A percentile compares a stretch with the other conserved stretches of the same genome.
Conservation (phyloP, 768 basidiomycete species). For the Collybia sp. region DNA sequence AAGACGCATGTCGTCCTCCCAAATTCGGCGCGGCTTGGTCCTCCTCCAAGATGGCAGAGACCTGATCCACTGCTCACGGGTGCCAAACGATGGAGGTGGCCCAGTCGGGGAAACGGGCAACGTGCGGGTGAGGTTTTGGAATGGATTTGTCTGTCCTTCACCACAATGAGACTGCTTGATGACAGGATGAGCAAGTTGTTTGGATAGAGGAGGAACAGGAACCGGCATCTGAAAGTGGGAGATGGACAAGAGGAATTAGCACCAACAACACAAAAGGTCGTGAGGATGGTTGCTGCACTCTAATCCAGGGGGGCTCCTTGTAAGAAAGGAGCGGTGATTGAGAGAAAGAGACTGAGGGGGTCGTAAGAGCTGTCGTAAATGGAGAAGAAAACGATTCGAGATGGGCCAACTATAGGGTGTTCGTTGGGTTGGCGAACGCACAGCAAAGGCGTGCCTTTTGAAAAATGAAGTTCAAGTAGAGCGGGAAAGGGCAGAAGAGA, state of each 20-base stretch:
- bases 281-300: constrained; percentile 36
- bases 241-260: constrained; percentile 32
- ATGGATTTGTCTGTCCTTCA: constrained; percentile 37
- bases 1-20: constrained; percentile 47
- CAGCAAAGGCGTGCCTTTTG: constrained; percentile 95
- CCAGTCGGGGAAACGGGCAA: constrained; percentile 57
- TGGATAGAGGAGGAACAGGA: constrained; percentile 64
- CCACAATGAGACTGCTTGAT: constrained; percentile 52
- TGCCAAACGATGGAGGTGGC: constrained; percentile 60
- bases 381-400: constrained; percentile 23
- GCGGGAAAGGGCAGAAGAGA: constrained; percentile 22
- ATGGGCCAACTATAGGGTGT: constrained; percentile 9
- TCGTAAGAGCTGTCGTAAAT: constrained; percentile 77
- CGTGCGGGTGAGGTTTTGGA: constrained; percentile 51
- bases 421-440: constrained; percentile 66
- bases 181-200: constrained; percentile 58
- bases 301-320: constrained; percentile 38
- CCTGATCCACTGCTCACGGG: constrained; percentile 70
- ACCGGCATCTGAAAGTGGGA: constrained; percentile 75
- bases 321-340: constrained; percentile 28
- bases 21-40: constrained; percentile 60
- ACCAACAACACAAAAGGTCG: constrained; percentile 39
- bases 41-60: constrained; percentile 71
- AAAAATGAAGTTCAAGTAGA: constrained; percentile 20
- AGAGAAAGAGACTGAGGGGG: constrained; percentile 32